A percentile compares a stretch with the other conserved stretches of the same genome.
phyloP scores from a whole-genome alignment of 2,329 filamentous ascomycete species.

The Trichoderma harzianum region DNA sequence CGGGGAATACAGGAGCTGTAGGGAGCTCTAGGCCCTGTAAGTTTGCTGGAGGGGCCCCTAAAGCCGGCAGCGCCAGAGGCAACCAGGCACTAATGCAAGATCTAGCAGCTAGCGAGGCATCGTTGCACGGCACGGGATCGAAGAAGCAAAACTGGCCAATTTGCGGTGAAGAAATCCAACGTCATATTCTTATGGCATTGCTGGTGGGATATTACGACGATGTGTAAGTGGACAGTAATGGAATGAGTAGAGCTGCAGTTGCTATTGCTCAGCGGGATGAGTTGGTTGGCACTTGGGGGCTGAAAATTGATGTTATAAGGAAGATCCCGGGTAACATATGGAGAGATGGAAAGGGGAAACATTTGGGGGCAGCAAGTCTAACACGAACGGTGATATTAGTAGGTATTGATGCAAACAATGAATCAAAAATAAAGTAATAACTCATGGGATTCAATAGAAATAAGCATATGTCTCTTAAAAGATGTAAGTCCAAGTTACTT shows the following conservation, averaged over 20 bases:
- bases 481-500: neutral
- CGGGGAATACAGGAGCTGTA: neutral
- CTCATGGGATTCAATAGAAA: neutral
- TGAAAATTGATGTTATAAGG: neutral
- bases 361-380: neutral
- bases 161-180: neutral
- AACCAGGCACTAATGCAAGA: conserved; percentile 9
- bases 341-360: neutral
- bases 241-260: neutral
- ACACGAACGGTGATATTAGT: neutral
- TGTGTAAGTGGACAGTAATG: neutral
- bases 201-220: neutral
- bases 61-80: neutral
- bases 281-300: neutral
- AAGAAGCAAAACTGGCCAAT: neutral
- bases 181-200: neutral
- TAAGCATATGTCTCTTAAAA: neutral
- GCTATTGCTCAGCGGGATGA: neutral
- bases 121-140: neutral
- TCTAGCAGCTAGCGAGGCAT: neutral
- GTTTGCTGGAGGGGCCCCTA: neutral
- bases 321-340: neutral
- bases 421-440: neutral
- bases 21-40: neutral
- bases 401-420: neutral